Percentiles rank a stretch among this genome's conserved stretches.
phyloP scores from a whole-genome alignment of 768 basidiomycete species.

The Termitomyces sp. region DNA sequence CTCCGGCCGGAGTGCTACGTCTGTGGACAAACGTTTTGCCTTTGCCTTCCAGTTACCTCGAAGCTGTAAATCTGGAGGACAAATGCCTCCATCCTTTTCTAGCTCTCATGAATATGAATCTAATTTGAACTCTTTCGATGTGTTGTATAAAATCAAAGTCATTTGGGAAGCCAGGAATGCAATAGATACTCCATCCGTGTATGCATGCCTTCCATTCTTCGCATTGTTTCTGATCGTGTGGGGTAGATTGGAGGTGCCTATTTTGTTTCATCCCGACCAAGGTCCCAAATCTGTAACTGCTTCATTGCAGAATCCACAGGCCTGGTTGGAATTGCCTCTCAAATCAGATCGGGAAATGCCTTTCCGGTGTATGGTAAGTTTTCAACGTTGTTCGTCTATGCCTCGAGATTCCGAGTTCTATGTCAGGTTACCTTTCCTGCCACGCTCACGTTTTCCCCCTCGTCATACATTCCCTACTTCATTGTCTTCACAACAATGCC shows the following conservation, averaged over 20 bases:
- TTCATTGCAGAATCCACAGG: conserved; percentile 32
- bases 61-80: conserved; percentile 43
- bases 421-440: conserved; percentile 60
- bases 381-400: not conserved
- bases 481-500: conserved; percentile 68
- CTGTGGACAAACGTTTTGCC: conserved; percentile 34
- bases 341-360: conserved; percentile 57
- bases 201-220: conserved; percentile 20
- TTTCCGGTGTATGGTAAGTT: conserved; percentile 61
- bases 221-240: conserved; percentile 6
- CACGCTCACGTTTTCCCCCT: conserved; percentile 54
- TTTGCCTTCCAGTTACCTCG: conserved; percentile 57
- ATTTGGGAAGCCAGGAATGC: conserved; percentile 52
- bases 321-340: conserved; percentile 69
- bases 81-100: conserved; percentile 57
- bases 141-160: conserved; percentile 52
- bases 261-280: conserved; percentile 52
- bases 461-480: conserved; percentile 61
- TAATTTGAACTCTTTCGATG: conserved; percentile 25
- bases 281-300: conserved; percentile 58
- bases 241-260: conserved; percentile 57
- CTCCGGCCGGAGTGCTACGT: conserved; percentile 24
- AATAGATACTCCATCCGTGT: conserved; percentile 42
- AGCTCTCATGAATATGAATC: conserved; percentile 25
- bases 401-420: not conserved